These are phyloP conservation scores for Endotrypanum monterogeii DNA, from an alignment of 208 protist species.

Conservation along the genomic window DNA sequence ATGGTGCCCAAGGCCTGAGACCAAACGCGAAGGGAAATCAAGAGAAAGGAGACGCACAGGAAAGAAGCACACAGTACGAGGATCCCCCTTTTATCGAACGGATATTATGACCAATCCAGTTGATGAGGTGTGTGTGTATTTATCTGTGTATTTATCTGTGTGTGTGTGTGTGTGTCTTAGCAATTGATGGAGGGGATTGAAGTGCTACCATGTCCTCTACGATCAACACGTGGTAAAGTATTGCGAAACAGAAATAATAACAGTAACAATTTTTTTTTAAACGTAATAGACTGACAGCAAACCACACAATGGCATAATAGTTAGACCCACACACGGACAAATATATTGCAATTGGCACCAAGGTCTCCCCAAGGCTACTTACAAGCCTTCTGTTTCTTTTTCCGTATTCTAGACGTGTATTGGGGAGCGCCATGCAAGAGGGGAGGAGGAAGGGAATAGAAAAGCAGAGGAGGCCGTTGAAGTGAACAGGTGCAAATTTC, in stretches of 20 bases:
- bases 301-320: not conserved
- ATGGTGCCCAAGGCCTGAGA: no score
- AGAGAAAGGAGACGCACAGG: no score
- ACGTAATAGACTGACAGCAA: not conserved
- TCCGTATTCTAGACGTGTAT: not conserved
- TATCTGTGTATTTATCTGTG: not conserved
- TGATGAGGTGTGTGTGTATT: not conserved
- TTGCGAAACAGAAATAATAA: not conserved
- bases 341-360: not conserved
- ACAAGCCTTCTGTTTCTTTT: not conserved
- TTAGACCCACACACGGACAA: not conserved
- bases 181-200: not conserved
- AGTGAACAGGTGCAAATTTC: not conserved
- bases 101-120: no score
- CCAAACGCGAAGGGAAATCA: no score
- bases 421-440: not conserved
- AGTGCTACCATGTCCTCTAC: not conserved
- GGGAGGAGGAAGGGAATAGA: not conserved
- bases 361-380: not conserved
- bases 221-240: not conserved
- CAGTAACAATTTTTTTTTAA: no score
- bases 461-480: not conserved
- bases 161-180: not conserved
- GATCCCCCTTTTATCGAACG: no score
- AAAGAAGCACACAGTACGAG: no score